These are phyloP conservation scores for Pythium volutum DNA, from an alignment of 352 stramenopile species.

Conservation along the genomic window DNA sequence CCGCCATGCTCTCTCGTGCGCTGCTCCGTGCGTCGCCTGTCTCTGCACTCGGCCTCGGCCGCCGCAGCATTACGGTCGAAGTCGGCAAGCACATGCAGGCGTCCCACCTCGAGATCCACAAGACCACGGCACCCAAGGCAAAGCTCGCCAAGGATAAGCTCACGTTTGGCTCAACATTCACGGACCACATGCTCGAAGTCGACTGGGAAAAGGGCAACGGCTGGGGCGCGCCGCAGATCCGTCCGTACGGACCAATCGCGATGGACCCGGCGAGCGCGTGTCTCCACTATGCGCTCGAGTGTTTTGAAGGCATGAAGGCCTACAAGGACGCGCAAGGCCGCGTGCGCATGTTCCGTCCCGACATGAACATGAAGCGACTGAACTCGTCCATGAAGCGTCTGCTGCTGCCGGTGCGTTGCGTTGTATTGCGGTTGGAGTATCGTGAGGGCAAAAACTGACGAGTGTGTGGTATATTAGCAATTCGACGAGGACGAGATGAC, in stretches of 20 bases:
- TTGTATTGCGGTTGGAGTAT: background rate
- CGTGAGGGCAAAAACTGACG: background rate
- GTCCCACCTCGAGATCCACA: slow-evolving; percentile 44
- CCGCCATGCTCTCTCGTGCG: slow-evolving; percentile 14
- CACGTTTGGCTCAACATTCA: slow-evolving; percentile 94
- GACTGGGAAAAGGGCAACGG: slow-evolving; percentile 83
- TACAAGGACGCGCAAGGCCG: slow-evolving; percentile 85
- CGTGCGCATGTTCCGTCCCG: slow-evolving; percentile 93
- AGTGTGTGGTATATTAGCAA: slow-evolving; percentile 16
- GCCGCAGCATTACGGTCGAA: slow-evolving; percentile 29
- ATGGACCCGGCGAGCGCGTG: slow-evolving; percentile 90
- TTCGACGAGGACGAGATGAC: slow-evolving; percentile 92
- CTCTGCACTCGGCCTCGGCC: slow-evolving; percentile 12
- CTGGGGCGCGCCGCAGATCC: slow-evolving; percentile 91
- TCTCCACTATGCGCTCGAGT: slow-evolving; percentile 95
- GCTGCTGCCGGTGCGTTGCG: slow-evolving; percentile 58
- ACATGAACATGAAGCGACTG: slow-evolving; percentile 96
- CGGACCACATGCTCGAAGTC: slow-evolving; percentile 96
- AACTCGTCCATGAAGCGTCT: slow-evolving; percentile 93
- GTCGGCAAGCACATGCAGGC: slow-evolving; percentile 31
- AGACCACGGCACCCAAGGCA: slow-evolving; percentile 34
- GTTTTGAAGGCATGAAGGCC: slow-evolving; percentile 96
- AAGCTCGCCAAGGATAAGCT: slow-evolving; percentile 87
- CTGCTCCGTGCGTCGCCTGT: slow-evolving; percentile 7
- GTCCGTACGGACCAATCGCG: slow-evolving; percentile 87